Evolutionary conservation across 192 early-diverging fungal species (phyloP).

Genomic region (Geranomyces michiganensis): DNA sequence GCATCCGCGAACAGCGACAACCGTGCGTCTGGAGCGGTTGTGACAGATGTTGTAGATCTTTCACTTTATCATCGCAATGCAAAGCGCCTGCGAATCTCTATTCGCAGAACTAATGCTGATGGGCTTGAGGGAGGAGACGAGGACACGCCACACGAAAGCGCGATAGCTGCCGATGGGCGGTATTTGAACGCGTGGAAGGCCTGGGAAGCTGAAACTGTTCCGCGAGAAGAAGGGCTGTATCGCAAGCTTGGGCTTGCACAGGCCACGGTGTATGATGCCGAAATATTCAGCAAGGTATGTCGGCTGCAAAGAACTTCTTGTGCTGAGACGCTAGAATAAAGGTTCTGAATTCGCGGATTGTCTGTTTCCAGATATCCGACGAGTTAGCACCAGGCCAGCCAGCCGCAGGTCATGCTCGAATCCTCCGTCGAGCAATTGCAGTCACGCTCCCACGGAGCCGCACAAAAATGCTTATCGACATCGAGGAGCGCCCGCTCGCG

Average conservation of each 20-base stretch:
- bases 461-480: not conserved
- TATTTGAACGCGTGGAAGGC: not conserved
- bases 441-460: not conserved
- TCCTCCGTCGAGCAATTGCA: not conserved
- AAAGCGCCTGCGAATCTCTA: not conserved
- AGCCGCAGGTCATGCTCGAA: constrained; percentile 3
- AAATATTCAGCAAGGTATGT: constrained; percentile 1
- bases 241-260: not conserved
- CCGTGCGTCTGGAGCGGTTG: not conserved
- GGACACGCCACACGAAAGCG: not conserved
- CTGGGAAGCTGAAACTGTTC: constrained; percentile 2
- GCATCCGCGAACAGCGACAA: not conserved
- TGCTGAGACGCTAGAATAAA: too few species aligned
- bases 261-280: constrained; percentile 2
- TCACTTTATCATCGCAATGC: constrained; percentile 10
- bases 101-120: not conserved
- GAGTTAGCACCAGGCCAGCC: constrained; percentile 3
- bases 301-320: too few species aligned
- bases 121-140: too few species aligned
- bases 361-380: not conserved
- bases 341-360: not conserved
- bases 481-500: not conserved
- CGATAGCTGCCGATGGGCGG: not conserved
- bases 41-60: not conserved
- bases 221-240: not conserved